Conservation (phyloP, 495 filamentous ascomycete genomes). For the Aspergillus kassunensis region DNA sequence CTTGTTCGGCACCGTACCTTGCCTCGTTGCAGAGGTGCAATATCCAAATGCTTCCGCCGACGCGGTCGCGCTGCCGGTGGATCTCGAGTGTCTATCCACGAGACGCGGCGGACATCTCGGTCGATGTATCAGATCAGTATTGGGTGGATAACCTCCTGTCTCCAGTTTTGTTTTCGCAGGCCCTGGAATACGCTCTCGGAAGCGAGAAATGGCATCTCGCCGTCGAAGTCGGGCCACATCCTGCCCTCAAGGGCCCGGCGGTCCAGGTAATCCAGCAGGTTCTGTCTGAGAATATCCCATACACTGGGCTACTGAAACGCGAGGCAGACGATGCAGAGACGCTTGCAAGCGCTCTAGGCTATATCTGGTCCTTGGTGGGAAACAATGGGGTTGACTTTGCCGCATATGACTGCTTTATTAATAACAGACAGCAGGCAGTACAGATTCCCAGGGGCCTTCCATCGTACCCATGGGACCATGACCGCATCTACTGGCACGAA, state of each 20-base stretch:
- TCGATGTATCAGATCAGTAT: conserved; percentile 24
- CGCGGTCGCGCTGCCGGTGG: too few relatives aligned
- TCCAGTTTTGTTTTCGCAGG: conserved; percentile 37
- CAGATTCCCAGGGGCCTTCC: conserved; percentile 35
- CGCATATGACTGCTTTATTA: too few relatives aligned
- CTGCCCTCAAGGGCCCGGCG: conserved; percentile 42
- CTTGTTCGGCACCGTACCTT: not conserved
- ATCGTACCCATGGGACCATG: conserved; percentile 50
- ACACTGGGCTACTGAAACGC: not conserved
- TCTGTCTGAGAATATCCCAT: not conserved
- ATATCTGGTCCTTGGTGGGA: too few relatives aligned
- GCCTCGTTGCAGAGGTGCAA: conserved; percentile 4
- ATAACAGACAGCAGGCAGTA: too few relatives aligned
- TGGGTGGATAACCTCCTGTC: conserved; percentile 46
- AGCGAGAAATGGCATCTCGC: conserved; percentile 13
- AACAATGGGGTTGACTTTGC: too few relatives aligned
- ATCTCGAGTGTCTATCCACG: conserved; percentile 36
- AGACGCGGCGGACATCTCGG: conserved; percentile 1
- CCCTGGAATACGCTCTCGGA: conserved; percentile 13
- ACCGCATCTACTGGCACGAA: conserved; percentile 44
- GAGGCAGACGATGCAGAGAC: not conserved
- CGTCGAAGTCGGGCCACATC: conserved; percentile 51
- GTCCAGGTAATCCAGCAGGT: conserved; percentile 26
- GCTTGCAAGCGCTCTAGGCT: conserved; percentile 10
- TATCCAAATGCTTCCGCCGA: conserved; percentile 30